phyloP scores from a whole-genome alignment of 1,284 basidiomycete species.

The Ganoderma multipileum region DNA sequence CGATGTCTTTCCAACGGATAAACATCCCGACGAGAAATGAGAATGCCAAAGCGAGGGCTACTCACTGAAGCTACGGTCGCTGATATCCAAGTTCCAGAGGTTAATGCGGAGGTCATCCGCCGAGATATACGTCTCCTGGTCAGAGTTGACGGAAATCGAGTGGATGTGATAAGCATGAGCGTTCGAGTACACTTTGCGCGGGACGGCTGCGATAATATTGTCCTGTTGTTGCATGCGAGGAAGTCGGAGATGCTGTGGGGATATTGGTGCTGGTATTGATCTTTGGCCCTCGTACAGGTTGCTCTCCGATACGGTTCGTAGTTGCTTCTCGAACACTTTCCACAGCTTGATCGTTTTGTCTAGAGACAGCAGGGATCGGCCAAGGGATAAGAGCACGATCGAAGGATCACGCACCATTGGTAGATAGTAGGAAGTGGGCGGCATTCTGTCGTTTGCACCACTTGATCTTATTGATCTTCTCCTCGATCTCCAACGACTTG shows the following conservation, averaged over 20 bases:
- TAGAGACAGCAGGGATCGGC: constrained; percentile 41
- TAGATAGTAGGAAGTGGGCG: constrained; percentile 96
- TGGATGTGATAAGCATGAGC: constrained; percentile 99
- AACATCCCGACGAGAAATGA: background rate
- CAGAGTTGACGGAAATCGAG: constrained; percentile 98
- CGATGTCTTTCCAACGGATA: constrained; percentile 78
- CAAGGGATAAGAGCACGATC: background rate
- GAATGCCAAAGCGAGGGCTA: constrained; percentile 29
- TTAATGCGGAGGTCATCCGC: constrained; percentile 97
- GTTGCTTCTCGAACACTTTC: constrained; percentile 99
- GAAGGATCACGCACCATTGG: constrained; percentile 75
- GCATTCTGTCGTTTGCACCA: constrained; percentile 99
- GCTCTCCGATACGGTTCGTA: constrained; percentile 96
- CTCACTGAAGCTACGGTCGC: constrained; percentile 99
- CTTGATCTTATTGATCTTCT: constrained; percentile 99
- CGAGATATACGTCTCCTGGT: constrained; percentile 99
- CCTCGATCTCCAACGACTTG: constrained; percentile 99
- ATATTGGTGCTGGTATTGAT: constrained; percentile 65
- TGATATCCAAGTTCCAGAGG: constrained; percentile 98
- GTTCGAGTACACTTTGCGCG: constrained; percentile 98
- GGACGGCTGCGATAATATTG: constrained; percentile 98
- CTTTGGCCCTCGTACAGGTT: constrained; percentile 88
- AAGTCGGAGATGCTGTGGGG: constrained; percentile 70
- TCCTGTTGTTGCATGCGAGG: constrained; percentile 95
- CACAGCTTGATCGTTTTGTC: constrained; percentile 99